A percentile compares a stretch with the other conserved stretches of the same genome.
phyloP scores from a whole-genome alignment of 345 rosid species.

The sweet orange (Citrus sinensis) region DNA sequence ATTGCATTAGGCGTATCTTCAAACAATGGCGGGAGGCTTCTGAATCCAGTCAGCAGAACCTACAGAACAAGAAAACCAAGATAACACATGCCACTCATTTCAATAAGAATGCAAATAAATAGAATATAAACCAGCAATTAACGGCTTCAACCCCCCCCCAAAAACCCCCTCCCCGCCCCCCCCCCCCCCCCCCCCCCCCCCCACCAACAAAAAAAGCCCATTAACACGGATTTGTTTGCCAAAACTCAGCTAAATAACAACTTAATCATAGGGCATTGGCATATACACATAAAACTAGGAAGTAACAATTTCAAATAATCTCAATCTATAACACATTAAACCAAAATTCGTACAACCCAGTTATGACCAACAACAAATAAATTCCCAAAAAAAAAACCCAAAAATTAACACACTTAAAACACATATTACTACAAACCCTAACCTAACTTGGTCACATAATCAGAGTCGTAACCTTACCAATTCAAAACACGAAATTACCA shows the following conservation, averaged over 20 bases:
- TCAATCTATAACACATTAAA: not conserved
- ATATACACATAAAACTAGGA: not conserved
- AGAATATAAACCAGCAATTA: not conserved
- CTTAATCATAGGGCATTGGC: not conserved
- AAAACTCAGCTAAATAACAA: not conserved
- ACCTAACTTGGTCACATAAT: not conserved
- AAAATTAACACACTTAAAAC: not conserved
- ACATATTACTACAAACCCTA: not conserved
- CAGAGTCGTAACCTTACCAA: not conserved
- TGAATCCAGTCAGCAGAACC: constrained; percentile 77
- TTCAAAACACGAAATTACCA: not conserved
- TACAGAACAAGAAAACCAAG: constrained; percentile 23
- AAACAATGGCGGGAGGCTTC: constrained; percentile 87
- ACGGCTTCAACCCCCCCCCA: not conserved
- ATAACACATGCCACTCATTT: not conserved
- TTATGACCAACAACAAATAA: not conserved
- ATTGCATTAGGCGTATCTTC: constrained; percentile 63
- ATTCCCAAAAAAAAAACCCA: not conserved
- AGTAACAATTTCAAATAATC: not conserved
- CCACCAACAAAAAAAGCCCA: too few relatives aligned
- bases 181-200: not conserved
- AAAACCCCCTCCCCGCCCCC: not conserved
- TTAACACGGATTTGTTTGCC: not conserved
- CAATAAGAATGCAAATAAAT: not conserved
- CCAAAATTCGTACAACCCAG: not conserved